Percentiles rank a stretch among this genome's conserved stretches.
Evolutionary conservation across 257 asterid genomes (phyloP).

Genomic region (Paulownia fortunei): DNA sequence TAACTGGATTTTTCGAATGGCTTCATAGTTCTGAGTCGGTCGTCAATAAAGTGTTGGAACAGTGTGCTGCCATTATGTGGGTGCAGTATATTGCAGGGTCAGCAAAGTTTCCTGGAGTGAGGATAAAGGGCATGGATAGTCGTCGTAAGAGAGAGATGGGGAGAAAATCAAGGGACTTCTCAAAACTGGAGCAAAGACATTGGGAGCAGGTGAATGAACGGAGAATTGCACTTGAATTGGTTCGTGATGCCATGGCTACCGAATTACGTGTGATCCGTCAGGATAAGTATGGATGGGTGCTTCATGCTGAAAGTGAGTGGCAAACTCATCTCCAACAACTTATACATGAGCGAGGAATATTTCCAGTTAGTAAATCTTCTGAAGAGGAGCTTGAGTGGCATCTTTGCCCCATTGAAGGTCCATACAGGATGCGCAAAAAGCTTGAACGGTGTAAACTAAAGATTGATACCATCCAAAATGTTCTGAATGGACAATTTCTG

Average conservation of each 20-base stretch:
- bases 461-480: conserved; percentile 76
- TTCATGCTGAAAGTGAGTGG: conserved; percentile 99
- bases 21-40: conserved; percentile 64
- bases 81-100: conserved; percentile 90
- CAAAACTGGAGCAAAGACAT: conserved; percentile 77
- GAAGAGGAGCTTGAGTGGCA: conserved; percentile 90
- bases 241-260: conserved; percentile 95
- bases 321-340: conserved; percentile 94
- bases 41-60: conserved; percentile 83
- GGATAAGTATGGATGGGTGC: conserved; percentile 99
- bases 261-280: conserved; percentile 97
- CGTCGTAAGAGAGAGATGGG: conserved; percentile 94
- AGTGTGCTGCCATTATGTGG: conserved; percentile 96
- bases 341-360: conserved; percentile 96
- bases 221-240: conserved; percentile 90
- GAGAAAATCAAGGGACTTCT: conserved; percentile 69
- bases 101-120: conserved; percentile 90
- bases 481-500: conserved; percentile 66
- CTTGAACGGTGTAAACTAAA: conserved; percentile 82
- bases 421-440: conserved; percentile 96
- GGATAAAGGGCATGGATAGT: conserved; percentile 92
- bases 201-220: conserved; percentile 98
- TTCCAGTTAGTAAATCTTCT: conserved; percentile 68
- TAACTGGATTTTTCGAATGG: conserved; percentile 87
- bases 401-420: conserved; percentile 99